Percentiles rank a stretch among this genome's conserved stretches.
These are phyloP conservation scores for Magnolia kwangsiensis DNA, from an alignment of 164 flowering plant genomes.

Conservation along the genomic window DNA sequence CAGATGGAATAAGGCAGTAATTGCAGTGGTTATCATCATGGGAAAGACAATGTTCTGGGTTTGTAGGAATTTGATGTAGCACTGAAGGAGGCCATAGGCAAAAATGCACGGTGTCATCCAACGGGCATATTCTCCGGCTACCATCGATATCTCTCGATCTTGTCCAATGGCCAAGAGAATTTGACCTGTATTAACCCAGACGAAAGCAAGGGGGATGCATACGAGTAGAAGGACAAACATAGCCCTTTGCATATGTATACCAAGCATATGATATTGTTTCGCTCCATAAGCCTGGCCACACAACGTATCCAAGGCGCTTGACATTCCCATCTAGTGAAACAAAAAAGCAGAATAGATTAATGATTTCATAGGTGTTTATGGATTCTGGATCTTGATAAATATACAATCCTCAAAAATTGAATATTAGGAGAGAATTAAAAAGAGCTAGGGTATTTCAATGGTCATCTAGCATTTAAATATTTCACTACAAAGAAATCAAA, in stretches of 20 bases:
- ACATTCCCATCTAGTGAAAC: constrained; percentile 14
- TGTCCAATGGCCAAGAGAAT: constrained; percentile 16
- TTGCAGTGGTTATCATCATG: constrained; percentile 19
- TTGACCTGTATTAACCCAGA: constrained; percentile 9
- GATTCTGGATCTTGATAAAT: no score
- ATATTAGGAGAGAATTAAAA: no score
- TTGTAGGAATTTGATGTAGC: constrained; percentile 18
- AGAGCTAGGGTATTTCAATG: no score
- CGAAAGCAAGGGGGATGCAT: constrained; percentile 14
- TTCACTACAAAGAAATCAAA: no score
- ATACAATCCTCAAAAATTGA: no score
- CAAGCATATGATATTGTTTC: constrained; percentile 24
- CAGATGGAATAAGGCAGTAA: constrained; percentile 11
- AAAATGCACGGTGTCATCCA: constrained; percentile 22
- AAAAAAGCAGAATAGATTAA: background rate
- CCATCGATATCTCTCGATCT: constrained; percentile 18
- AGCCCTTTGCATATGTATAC: constrained; percentile 20
- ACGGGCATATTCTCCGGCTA: constrained; percentile 16
- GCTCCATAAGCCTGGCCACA: constrained; percentile 25
- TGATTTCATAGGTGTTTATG: background rate
- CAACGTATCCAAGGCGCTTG: constrained; percentile 17
- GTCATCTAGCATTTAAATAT: no score
- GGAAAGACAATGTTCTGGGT: constrained; percentile 22
- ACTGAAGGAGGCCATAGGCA: constrained; percentile 16
- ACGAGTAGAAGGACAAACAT: constrained; percentile 15